Percentiles rank a stretch among this genome's conserved stretches.
phyloP scores from a whole-genome alignment of 1,284 basidiomycete species.

The Cutaneotrichosporon cyanovorans region DNA sequence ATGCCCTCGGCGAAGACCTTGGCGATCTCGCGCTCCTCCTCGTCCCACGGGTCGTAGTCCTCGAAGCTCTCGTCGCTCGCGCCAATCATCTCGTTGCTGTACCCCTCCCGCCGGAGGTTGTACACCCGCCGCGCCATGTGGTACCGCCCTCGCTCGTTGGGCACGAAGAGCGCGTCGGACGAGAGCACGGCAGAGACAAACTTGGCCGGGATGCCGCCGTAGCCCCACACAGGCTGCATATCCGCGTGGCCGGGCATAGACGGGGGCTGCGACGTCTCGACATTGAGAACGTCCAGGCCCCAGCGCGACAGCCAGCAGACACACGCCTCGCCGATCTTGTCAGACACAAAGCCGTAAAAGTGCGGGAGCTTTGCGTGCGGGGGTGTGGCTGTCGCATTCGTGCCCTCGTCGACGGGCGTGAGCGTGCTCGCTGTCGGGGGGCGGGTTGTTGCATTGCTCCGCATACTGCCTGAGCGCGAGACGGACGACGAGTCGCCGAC shows the following conservation, averaged over 20 bases:
- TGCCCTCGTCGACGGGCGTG: not conserved
- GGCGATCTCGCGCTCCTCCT: conserved; percentile 48
- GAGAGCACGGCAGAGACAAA: conserved; percentile 71
- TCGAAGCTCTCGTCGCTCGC: conserved; percentile 8
- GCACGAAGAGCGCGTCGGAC: conserved; percentile 72
- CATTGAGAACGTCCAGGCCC: conserved; percentile 66
- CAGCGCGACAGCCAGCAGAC: conserved; percentile 81
- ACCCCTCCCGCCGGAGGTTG: conserved; percentile 57
- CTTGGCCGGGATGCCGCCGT: conserved; percentile 60
- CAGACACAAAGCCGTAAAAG: conserved; percentile 71
- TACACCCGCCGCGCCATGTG: conserved; percentile 66
- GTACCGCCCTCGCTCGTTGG: conserved; percentile 71
- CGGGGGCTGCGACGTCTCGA: conserved; percentile 52
- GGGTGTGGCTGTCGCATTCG: conserved; percentile 5
- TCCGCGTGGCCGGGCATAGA: not conserved
- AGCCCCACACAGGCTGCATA: conserved; percentile 53
- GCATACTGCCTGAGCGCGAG: conserved; percentile 7
- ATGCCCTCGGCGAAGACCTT: conserved; percentile 70
- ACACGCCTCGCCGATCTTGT: conserved; percentile 85
- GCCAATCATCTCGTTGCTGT: conserved; percentile 21
- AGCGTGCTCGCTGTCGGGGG: conserved; percentile 1
- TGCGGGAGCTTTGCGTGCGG: conserved; percentile 42
- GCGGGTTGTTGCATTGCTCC: conserved; percentile 8
- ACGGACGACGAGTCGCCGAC: conserved; percentile 3
- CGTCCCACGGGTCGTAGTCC: conserved; percentile 35